Conservation (phyloP, 2,329 filamentous ascomycete species). For the Neobulgaria alba region DNA sequence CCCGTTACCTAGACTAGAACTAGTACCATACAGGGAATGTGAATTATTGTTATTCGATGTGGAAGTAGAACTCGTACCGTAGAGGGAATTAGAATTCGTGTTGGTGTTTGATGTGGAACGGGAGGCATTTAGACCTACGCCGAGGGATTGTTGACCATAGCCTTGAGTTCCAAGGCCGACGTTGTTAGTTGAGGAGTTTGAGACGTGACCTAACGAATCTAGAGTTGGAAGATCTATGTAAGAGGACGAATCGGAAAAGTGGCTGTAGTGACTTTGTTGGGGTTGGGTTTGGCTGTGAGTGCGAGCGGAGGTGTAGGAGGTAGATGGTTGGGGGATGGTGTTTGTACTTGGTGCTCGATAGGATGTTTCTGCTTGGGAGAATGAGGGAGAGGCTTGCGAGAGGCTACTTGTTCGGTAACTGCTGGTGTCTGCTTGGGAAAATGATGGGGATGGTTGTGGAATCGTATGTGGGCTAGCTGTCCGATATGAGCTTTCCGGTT, state of each 20-base stretch:
- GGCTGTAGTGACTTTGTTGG: constrained; percentile 23
- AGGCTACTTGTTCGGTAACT: constrained; percentile 15
- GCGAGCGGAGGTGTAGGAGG: constrained; percentile 17
- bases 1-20: background rate
- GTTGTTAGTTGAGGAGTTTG: background rate
- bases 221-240: constrained; percentile 27
- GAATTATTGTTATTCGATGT: background rate
- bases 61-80: background rate
- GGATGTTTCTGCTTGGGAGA: constrained; percentile 19
- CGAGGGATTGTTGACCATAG: background rate
- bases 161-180: background rate
- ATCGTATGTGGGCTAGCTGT: constrained; percentile 25
- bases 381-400: background rate
- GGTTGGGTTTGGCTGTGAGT: constrained; percentile 19
- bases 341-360: constrained; percentile 22
- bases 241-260: constrained; percentile 21
- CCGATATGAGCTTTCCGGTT: constrained; percentile 5
- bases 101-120: background rate
- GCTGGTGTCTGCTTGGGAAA: constrained; percentile 19
- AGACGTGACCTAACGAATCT: constrained; percentile 22
- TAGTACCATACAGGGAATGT: background rate
- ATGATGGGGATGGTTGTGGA: constrained; percentile 24
- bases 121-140: background rate
- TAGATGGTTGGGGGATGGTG: constrained; percentile 18
- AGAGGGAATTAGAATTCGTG: background rate